A percentile compares a stretch with the other conserved stretches of the same genome.
phyloP scores from a whole-genome alignment of 495 filamentous ascomycete genomes.

The Penicillium longicatenatum region DNA sequence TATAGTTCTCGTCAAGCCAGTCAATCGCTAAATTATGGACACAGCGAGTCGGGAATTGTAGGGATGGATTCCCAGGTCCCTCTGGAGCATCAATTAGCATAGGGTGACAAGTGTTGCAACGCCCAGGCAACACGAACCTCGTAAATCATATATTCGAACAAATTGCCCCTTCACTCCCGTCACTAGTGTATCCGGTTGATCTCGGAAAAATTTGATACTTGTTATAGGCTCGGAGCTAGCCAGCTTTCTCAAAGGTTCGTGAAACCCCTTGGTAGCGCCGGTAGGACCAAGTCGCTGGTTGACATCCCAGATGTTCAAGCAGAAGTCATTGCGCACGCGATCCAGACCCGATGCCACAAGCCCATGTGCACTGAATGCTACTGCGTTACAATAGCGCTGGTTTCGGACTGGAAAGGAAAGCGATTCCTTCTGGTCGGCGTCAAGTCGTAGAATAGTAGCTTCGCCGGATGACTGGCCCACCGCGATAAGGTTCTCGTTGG shows the following conservation, averaged over 20 bases:
- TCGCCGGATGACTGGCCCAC: slow-evolving; percentile 85
- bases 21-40: slow-evolving; percentile 92
- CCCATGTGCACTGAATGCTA: slow-evolving; percentile 80
- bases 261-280: slow-evolving; percentile 39
- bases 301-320: slow-evolving; percentile 92
- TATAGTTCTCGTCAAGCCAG: slow-evolving; percentile 88
- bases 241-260: slow-evolving; percentile 69
- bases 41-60: slow-evolving; percentile 75
- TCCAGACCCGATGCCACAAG: slow-evolving; percentile 87
- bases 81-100: slow-evolving; percentile 37
- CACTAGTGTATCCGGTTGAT: slow-evolving; percentile 80
- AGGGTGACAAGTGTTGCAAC: slow-evolving; percentile 7
- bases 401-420: slow-evolving; percentile 79
- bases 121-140: slow-evolving; percentile 57
- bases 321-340: slow-evolving; percentile 87
- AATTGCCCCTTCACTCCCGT: slow-evolving; percentile 83
- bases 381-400: slow-evolving; percentile 85
- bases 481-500: slow-evolving; percentile 73
- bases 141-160: slow-evolving; percentile 84
- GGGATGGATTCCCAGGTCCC: slow-evolving; percentile 53
- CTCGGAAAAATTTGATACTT: slow-evolving; percentile 87
- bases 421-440: slow-evolving; percentile 62
- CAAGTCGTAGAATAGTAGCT: slow-evolving; percentile 77
- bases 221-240: slow-evolving; percentile 85
- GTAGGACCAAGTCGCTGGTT: slow-evolving; percentile 57